These are phyloP conservation scores for Pleurotus tuber-regium DNA, from an alignment of 768 basidiomycete species.

Conservation along the genomic window DNA sequence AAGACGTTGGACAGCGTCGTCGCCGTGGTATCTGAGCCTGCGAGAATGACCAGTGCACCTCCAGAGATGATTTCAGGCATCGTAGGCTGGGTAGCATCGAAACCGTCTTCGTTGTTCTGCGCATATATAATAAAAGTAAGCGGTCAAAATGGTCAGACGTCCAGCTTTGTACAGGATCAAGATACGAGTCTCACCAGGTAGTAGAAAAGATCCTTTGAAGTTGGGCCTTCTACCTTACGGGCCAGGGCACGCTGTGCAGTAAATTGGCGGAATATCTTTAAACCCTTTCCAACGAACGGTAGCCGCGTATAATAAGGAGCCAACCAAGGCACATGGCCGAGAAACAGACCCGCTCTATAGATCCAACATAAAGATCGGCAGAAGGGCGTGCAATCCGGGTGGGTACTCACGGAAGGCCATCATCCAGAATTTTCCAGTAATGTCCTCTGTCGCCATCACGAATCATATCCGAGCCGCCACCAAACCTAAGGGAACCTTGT, in stretches of 20 bases:
- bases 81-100: constrained; percentile 19
- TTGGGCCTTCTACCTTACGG: constrained; percentile 16
- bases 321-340: constrained; percentile 23
- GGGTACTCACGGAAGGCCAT: constrained; percentile 15
- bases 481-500: too few relatives aligned
- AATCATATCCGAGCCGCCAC: constrained; percentile 36
- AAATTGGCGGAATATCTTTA: constrained; percentile 25
- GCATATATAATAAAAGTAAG: background rate
- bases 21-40: constrained; percentile 49
- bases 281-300: too few relatives aligned
- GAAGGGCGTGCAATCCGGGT: background rate
- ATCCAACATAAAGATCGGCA: background rate
- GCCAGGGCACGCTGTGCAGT: constrained; percentile 14
- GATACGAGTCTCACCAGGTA: constrained; percentile 32
- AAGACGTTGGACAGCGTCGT: constrained; percentile 35
- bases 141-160: background rate
- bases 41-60: constrained; percentile 31
- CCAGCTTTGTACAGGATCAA: background rate
- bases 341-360: constrained; percentile 13
- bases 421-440: constrained; percentile 17
- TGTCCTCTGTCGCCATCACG: constrained; percentile 33
- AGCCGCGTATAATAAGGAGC: too few relatives aligned
- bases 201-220: constrained; percentile 34
- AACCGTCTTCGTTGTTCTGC: constrained; percentile 23
- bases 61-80: constrained; percentile 25